Conservation (phyloP, 208 protist species). For the Acanthamoeba divionensis region DNA sequence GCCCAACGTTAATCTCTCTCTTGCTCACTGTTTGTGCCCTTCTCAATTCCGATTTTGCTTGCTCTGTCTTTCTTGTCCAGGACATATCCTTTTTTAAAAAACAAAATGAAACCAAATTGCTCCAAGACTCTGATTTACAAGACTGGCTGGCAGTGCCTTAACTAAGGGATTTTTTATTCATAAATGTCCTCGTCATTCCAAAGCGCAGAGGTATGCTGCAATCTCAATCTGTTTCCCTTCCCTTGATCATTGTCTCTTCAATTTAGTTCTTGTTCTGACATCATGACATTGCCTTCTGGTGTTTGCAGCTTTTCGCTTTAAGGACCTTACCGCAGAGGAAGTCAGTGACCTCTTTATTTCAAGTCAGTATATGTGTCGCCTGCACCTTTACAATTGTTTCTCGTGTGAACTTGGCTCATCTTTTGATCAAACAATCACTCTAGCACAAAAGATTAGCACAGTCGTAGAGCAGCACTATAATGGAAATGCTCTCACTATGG, state of each 20-base stretch:
- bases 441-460: conserved; percentile 13
- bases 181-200: conserved; percentile 23
- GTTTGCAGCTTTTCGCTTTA: background rate
- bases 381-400: no score
- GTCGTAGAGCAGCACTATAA: conserved; percentile 35
- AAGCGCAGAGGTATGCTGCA: background rate
- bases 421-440: background rate
- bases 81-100: background rate
- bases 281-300: background rate
- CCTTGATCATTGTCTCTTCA: no score
- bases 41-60: background rate
- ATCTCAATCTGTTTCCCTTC: background rate
- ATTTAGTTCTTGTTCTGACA: background rate
- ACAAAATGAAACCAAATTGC: background rate
- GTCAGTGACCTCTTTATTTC: conserved; percentile 39
- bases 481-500: conserved; percentile 45
- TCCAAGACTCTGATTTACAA: background rate
- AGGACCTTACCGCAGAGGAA: background rate
- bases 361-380: background rate
- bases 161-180: no score
- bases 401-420: background rate
- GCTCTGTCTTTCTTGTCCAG: background rate
- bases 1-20: background rate
- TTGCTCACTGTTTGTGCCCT: background rate
- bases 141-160: no score